Evolutionary conservation across 1,284 basidiomycete species (phyloP).

Genomic region (Phellopilus nigrolimitatus): DNA sequence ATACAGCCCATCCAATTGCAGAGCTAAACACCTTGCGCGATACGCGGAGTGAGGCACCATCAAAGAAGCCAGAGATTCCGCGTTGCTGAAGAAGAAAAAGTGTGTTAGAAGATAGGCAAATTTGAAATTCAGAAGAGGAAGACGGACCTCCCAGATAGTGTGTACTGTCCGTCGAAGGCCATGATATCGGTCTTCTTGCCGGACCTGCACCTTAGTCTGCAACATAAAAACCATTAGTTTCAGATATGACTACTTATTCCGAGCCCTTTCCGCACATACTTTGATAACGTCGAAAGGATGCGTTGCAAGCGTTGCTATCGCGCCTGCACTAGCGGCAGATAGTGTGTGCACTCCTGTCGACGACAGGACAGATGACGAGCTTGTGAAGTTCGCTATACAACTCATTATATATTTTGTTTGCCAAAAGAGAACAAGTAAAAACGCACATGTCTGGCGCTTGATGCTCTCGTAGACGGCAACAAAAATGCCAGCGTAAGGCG

Average conservation of each 20-base stretch:
- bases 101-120: conserved; percentile 4
- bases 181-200: conserved; percentile 66
- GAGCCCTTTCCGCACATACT: conserved; percentile 34
- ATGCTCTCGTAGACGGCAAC: conserved; percentile 87
- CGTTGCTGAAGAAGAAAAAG: conserved; percentile 51
- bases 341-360: conserved; percentile 49
- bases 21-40: conserved; percentile 87
- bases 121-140: conserved; percentile 1
- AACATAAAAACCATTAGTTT: conserved; percentile 7
- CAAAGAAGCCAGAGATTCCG: conserved; percentile 76
- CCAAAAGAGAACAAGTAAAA: neutral
- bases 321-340: conserved; percentile 73
- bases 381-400: conserved; percentile 25
- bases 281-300: conserved; percentile 92
- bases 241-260: neutral
- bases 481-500: conserved; percentile 94
- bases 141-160: conserved; percentile 64
- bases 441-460: conserved; percentile 65
- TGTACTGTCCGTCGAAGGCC: conserved; percentile 59
- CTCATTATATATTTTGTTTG: conserved; percentile 14
- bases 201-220: conserved; percentile 89
- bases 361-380: conserved; percentile 36
- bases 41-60: conserved; percentile 78
- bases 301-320: conserved; percentile 76
- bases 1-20: conserved; percentile 90